phyloP scores from a whole-genome alignment of 768 basidiomycete species.

The Podaxis rugospora region DNA sequence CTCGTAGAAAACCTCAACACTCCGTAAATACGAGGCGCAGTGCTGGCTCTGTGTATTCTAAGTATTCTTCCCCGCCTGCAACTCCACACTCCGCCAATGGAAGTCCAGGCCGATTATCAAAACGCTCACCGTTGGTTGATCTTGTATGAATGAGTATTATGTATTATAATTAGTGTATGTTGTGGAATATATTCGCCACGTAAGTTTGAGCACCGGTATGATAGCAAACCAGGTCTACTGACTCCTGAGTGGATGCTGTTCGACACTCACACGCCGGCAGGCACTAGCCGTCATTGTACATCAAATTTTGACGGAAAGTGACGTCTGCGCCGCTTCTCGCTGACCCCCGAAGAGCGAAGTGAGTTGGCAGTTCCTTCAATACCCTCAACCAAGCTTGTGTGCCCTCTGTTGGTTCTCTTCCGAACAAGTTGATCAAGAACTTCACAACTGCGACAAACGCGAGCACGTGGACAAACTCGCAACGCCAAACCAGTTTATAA shows the following conservation, averaged over 20 bases:
- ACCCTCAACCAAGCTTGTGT: too few relatives aligned
- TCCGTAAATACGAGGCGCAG: not conserved
- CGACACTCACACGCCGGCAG: not conserved
- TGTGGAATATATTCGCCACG: not conserved
- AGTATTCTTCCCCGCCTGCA: not conserved
- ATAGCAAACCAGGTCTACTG: too few relatives aligned
- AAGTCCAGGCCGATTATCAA: not conserved
- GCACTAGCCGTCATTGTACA: not conserved
- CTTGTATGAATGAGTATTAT: not conserved
- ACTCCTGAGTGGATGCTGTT: not conserved
- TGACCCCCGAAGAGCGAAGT: too few relatives aligned
- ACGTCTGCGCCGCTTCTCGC: not conserved
- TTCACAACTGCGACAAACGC: slow-evolving; percentile 2
- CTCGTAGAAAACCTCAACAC: not conserved
- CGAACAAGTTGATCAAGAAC: not conserved
- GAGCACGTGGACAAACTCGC: slow-evolving; percentile 5
- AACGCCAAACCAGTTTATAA: not conserved
- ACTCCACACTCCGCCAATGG: not conserved
- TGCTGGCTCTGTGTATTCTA: not conserved
- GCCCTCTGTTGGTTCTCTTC: not conserved
- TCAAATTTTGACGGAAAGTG: not conserved
- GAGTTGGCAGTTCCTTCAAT: too few relatives aligned
- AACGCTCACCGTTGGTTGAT: not conserved
- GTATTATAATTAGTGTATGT: not conserved
- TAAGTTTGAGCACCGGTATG: not conserved